Conservation (phyloP, 2,329 filamentous ascomycete genomes). For the Fusarium coicis region DNA sequence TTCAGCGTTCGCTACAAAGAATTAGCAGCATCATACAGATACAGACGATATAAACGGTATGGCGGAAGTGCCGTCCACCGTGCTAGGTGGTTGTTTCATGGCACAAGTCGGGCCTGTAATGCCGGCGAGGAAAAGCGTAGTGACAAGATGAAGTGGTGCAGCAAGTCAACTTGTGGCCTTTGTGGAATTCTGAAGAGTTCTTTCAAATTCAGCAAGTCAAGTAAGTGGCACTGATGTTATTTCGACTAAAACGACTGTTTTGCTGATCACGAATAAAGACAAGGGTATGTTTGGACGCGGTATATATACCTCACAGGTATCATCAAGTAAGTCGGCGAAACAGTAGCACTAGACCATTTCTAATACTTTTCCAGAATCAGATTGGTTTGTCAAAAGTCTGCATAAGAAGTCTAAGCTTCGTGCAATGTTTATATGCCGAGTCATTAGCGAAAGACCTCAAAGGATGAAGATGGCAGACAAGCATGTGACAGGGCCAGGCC, state of each 20-base stretch:
- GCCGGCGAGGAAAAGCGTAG: background rate
- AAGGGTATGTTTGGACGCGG: background rate
- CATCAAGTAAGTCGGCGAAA: background rate
- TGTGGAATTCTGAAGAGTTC: background rate
- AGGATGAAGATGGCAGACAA: too few relatives aligned
- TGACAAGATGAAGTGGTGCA: background rate
- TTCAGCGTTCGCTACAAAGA: accelerated
- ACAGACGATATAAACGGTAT: background rate
- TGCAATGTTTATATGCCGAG: background rate
- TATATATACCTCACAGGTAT: background rate
- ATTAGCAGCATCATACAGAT: background rate
- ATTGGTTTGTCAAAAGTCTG: background rate
- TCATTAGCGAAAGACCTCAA: background rate
- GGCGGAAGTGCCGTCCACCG: too few relatives aligned
- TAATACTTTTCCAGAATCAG: background rate
- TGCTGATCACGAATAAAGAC: background rate
- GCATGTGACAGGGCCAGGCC: too few relatives aligned
- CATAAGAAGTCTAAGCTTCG: background rate
- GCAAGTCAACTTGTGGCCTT: background rate
- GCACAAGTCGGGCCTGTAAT: background rate
- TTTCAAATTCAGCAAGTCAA: background rate
- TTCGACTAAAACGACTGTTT: background rate
- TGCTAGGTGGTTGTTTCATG: too few relatives aligned
- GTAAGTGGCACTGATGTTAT: background rate
- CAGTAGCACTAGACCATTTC: too few relatives aligned